Percentiles rank a stretch among this genome's conserved stretches.
These are phyloP conservation scores for Fusarium decemcellulare DNA, from an alignment of 2,329 filamentous ascomycete species.

Conservation along the genomic window DNA sequence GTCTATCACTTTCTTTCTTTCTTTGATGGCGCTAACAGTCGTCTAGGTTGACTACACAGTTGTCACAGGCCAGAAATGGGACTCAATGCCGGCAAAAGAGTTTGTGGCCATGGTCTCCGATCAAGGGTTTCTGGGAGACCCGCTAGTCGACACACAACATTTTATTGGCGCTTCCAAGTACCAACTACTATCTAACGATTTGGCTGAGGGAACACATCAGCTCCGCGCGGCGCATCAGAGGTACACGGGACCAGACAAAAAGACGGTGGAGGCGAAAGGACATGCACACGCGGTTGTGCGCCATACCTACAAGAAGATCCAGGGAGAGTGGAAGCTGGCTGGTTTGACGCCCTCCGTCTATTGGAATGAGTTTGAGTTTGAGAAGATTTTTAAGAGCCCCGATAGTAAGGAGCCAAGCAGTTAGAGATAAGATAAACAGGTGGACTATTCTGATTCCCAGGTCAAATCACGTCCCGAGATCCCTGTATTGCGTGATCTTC, in stretches of 20 bases:
- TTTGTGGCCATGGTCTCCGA: slow-evolving; percentile 13
- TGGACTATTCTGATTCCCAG: no score
- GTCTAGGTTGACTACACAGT: slow-evolving; percentile 10
- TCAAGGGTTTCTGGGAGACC: not conserved
- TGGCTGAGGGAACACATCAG: not conserved
- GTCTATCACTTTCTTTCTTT: no score
- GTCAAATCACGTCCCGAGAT: not conserved
- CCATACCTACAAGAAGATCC: slow-evolving; percentile 6
- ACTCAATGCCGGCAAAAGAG: slow-evolving; percentile 6
- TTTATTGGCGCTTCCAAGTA: slow-evolving; percentile 20
- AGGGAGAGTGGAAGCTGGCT: slow-evolving; percentile 16
- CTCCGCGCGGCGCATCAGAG: slow-evolving; percentile 17
- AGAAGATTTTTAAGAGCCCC: slow-evolving; percentile 7
- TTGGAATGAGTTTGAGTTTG: slow-evolving; percentile 10
- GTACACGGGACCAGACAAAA: slow-evolving; percentile 5
- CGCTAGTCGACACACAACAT: slow-evolving; percentile 11
- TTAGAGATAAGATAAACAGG: no score
- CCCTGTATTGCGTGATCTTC: slow-evolving; percentile 1
- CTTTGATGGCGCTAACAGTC: no score
- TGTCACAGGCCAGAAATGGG: slow-evolving; percentile 2
- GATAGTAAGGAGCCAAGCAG: not conserved
- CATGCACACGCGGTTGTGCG: slow-evolving; percentile 10
- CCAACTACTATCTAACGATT: accelerated
- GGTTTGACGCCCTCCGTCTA: slow-evolving; percentile 8
- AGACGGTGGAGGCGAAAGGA: slow-evolving; percentile 3